phyloP scores from a whole-genome alignment of 2,329 filamentous ascomycete genomes.

The Blastomyces emzantsi region DNA sequence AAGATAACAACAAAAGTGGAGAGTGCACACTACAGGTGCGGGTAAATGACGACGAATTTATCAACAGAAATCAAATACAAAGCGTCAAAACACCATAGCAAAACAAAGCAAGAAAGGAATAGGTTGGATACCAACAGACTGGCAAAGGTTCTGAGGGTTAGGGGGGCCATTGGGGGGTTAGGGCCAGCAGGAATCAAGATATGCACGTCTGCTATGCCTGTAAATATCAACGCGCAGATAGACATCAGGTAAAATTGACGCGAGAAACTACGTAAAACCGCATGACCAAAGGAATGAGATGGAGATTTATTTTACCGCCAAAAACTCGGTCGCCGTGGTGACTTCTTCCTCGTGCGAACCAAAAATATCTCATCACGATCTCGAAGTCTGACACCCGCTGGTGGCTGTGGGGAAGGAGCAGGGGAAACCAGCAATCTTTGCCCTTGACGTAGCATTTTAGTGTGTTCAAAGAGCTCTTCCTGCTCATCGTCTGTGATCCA shows the following conservation, averaged over 20 bases:
- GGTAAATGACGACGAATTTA: background rate
- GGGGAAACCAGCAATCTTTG: constrained; percentile 33
- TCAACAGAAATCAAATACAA: background rate
- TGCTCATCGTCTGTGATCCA: constrained; percentile 65
- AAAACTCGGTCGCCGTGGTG: constrained; percentile 19
- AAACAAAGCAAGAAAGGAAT: background rate
- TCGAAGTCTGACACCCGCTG: constrained; percentile 33
- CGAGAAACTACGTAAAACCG: background rate
- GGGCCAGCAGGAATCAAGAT: background rate
- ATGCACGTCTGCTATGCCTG: background rate
- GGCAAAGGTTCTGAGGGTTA: background rate
- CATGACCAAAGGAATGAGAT: background rate
- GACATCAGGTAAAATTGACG: background rate
- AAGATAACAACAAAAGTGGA: background rate
- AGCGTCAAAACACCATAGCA: background rate
- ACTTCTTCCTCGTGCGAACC: constrained; percentile 37
- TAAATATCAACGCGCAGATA: background rate
- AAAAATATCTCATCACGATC: constrained; percentile 39
- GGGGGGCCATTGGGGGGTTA: no score
- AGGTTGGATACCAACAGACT: background rate
- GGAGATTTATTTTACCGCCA: constrained; percentile 2
- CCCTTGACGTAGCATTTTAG: constrained; percentile 51
- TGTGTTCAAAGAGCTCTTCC: constrained; percentile 63
- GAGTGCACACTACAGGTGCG: background rate
- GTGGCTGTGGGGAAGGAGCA: constrained; percentile 19